Evolutionary conservation across 2,329 filamentous ascomycete genomes (phyloP), one percentile per base, ranked within the genome.

Genomic region (Lachnellula cervina): DNA sequence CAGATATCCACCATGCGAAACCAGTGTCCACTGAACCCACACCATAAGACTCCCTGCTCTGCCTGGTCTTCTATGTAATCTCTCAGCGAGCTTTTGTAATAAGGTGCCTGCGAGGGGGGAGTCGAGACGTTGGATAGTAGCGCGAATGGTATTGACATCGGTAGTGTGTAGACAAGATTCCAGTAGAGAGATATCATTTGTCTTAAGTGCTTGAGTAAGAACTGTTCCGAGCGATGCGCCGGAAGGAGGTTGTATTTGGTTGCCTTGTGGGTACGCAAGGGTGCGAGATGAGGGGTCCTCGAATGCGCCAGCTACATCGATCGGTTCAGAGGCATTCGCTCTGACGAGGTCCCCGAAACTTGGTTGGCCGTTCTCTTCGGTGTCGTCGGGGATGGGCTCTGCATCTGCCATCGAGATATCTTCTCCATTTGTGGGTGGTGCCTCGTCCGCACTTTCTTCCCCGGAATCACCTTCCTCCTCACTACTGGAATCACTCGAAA

Each of bases 1-100:
- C 50, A 99, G 79, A 52, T 92, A 92, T 62, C 93, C 94, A 62
- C 94, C 94, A 69, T 99, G 94, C 1, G 89, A 87, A 35, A 97
- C 84, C 53, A 97, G 82, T 1, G 90, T 93, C 90, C 91, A 96
- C 73, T 97, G 92, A 44, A 97, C 88, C 92, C 94, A 99, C 16
- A 88, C 83, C 81, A 97, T 92, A 34, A 99, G 82, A 68, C 87
- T 89, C 51, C 92, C 91, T 14, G 94, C 93, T 53, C 94, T 84
- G 3, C 93, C 94, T 1, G 94, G 94, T 45, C 90, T 84, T 62
- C 88, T 83, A 73, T 96, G 87, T 70, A 99, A 82, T 57, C 92
- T 83, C 64, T 95, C 88, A 8, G 94, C 90, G 51, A 99, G 81
- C 71, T 90, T 91, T 67, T 86, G 84, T 55, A 99, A 82, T 9